Conservation (phyloP, 1,139 yeast species). For the Diutina pseudorugosa region DNA sequence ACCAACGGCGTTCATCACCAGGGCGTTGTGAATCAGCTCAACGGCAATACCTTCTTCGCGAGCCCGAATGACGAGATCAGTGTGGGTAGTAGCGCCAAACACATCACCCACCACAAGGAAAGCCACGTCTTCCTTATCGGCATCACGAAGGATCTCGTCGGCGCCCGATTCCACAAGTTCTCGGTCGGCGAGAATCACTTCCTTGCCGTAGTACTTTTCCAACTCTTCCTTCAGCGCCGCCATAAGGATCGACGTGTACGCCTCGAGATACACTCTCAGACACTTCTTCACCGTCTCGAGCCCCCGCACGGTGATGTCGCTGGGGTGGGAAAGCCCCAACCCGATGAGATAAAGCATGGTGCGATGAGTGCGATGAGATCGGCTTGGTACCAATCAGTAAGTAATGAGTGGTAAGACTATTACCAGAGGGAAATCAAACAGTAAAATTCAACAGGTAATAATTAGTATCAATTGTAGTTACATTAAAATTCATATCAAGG, state of each 20-base stretch:
- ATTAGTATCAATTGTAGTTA: too few relatives aligned
- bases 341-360: conserved; percentile 87
- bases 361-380: conserved; percentile 5
- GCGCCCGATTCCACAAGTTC: conserved; percentile 88
- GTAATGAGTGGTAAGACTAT: too few relatives aligned
- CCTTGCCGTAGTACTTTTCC: conserved; percentile 77
- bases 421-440: too few relatives aligned
- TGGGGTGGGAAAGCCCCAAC: conserved; percentile 77
- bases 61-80: conserved; percentile 85
- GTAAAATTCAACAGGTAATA: too few relatives aligned
- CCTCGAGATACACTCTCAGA: conserved; percentile 84
- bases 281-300: conserved; percentile 73
- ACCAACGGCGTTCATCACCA: conserved; percentile 97
- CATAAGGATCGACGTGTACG: conserved; percentile 91
- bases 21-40: conserved; percentile 86
- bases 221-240: conserved; percentile 62
- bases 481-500: too few relatives aligned
- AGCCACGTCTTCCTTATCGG: conserved; percentile 74
- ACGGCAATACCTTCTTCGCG: conserved; percentile 69
- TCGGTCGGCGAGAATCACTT: conserved; percentile 81
- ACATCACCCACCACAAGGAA: conserved; percentile 96
- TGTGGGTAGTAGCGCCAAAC: conserved; percentile 96
- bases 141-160: conserved; percentile 67
- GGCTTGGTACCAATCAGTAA: neutral
- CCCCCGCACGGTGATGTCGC: conserved; percentile 92